Conservation (phyloP, 768 basidiomycete genomes). For the Naganishia antarctica region DNA sequence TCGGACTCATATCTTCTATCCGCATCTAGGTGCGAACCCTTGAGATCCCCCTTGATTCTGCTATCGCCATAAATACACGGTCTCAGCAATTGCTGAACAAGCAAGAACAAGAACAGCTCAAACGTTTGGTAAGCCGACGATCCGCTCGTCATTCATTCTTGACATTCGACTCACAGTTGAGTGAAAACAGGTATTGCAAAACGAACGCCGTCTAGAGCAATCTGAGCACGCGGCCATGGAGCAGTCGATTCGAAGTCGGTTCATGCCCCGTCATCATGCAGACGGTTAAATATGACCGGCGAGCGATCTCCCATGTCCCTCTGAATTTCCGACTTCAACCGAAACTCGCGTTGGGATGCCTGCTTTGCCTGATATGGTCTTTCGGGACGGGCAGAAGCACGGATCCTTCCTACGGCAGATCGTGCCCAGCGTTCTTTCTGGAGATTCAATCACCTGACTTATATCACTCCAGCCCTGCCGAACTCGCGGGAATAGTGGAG, state of each 20-base stretch:
- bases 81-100: slow-evolving; percentile 88
- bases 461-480: too few relatives aligned
- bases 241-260: slow-evolving; percentile 18
- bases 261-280: slow-evolving; percentile 16
- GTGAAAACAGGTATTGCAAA: slow-evolving; percentile 39
- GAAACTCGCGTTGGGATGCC: too few relatives aligned
- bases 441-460: too few relatives aligned
- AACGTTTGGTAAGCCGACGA: slow-evolving; percentile 64
- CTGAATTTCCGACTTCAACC: too few relatives aligned
- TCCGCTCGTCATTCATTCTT: neutral
- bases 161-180: neutral
- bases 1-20: neutral
- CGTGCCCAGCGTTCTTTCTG: too few relatives aligned
- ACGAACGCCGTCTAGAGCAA: slow-evolving; percentile 47
- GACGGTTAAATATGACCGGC: slow-evolving; percentile 5
- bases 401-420: too few relatives aligned
- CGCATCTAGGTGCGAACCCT: slow-evolving; percentile 68
- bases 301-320: too few relatives aligned
- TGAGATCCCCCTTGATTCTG: slow-evolving; percentile 77
- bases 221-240: slow-evolving; percentile 38
- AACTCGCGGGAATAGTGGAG: too few relatives aligned
- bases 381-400: too few relatives aligned
- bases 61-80: slow-evolving; percentile 83
- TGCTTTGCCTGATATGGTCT: too few relatives aligned
- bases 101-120: slow-evolving; percentile 94